phyloP scores from a whole-genome alignment of 2,329 filamentous ascomycete species.

The Xenosphaeropsis pyriputrescens region DNA sequence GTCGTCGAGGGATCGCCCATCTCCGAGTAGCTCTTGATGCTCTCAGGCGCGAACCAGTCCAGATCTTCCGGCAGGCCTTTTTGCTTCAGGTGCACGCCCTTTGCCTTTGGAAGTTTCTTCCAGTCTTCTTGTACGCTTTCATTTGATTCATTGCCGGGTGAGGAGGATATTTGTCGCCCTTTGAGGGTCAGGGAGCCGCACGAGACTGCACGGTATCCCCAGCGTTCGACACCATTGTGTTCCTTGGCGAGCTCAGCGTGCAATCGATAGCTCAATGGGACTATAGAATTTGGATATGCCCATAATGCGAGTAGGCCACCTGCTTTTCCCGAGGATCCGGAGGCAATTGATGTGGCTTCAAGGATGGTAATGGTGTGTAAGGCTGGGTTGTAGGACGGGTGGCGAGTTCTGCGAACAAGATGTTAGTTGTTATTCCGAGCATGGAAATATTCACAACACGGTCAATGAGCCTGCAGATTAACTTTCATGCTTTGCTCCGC shows the following conservation, averaged over 20 bases:
- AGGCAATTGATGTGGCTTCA: conserved; percentile 72
- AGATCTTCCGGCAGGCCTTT: conserved; percentile 60
- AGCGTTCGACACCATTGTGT: conserved; percentile 61
- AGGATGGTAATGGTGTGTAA: conserved; percentile 72
- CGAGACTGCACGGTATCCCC: conserved; percentile 73
- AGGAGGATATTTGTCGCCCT: conserved; percentile 7
- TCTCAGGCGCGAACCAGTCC: conserved; percentile 65
- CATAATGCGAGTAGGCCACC: conserved; percentile 81
- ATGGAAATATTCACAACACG: too few species aligned
- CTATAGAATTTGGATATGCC: conserved; percentile 77
- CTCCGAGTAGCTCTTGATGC: conserved; percentile 57
- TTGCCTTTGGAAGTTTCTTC: conserved; percentile 42
- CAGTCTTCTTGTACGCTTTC: conserved; percentile 25
- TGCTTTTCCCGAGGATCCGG: conserved; percentile 90
- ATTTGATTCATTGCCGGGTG: conserved; percentile 1
- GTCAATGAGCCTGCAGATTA: too few species aligned
- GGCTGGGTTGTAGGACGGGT: conserved; percentile 62
- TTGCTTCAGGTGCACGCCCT: conserved; percentile 28
- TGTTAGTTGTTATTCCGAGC: too few species aligned
- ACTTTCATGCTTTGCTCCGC: too few species aligned
- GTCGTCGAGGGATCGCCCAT: conserved; percentile 77
- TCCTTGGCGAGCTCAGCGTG: conserved; percentile 76
- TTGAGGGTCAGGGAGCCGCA: conserved; percentile 38
- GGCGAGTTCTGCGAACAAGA: conserved; percentile 41
- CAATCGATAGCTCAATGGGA: conserved; percentile 71